These are phyloP conservation scores for Mycosphaerella arachidis DNA, from an alignment of 2,329 filamentous ascomycete genomes.

Conservation along the genomic window DNA sequence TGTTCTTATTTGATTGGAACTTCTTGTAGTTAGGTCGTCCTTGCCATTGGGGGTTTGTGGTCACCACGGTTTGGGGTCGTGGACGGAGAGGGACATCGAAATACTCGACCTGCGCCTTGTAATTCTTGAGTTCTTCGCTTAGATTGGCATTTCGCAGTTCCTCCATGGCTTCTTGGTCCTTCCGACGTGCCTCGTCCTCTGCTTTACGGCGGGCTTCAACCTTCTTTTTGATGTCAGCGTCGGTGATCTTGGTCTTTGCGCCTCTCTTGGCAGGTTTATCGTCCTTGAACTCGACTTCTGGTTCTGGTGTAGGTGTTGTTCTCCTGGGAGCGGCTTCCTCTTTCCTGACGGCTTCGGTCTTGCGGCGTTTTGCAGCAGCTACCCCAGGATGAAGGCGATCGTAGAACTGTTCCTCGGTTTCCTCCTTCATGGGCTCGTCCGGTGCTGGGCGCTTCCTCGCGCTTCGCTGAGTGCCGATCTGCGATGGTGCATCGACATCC, in stretches of 20 bases:
- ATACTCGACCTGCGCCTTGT: slow-evolving; percentile 49
- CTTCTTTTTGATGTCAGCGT: slow-evolving; percentile 64
- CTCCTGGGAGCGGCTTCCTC: slow-evolving; percentile 25
- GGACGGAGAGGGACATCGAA: slow-evolving; percentile 57
- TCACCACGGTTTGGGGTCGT: not conserved
- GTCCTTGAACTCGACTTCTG: slow-evolving; percentile 2
- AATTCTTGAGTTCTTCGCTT: slow-evolving; percentile 53
- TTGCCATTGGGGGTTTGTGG: slow-evolving; percentile 71
- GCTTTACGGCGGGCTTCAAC: slow-evolving; percentile 51
- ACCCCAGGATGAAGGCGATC: slow-evolving; percentile 72
- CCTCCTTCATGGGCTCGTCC: slow-evolving; percentile 18
- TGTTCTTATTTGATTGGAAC: slow-evolving; percentile 53
- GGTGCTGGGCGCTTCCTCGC: slow-evolving; percentile 29
- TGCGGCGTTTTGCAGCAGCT: slow-evolving; percentile 72
- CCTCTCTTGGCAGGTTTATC: slow-evolving; percentile 2
- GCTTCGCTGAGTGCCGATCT: slow-evolving; percentile 14
- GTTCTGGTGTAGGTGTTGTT: slow-evolving; percentile 13
- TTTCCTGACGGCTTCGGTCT: slow-evolving; percentile 54
- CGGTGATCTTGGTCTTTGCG: slow-evolving; percentile 44
- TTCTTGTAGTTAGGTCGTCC: slow-evolving; percentile 94
- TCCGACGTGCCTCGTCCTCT: slow-evolving; percentile 51
- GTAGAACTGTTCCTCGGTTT: slow-evolving; percentile 50
- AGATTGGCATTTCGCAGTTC: slow-evolving; percentile 68
- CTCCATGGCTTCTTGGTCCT: slow-evolving; percentile 68
- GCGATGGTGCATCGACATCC: slow-evolving; percentile 18